Evolutionary conservation across 495 filamentous ascomycete species (phyloP), one percentile per base, ranked within the genome.

Genomic region (Penicillium goetzii): DNA sequence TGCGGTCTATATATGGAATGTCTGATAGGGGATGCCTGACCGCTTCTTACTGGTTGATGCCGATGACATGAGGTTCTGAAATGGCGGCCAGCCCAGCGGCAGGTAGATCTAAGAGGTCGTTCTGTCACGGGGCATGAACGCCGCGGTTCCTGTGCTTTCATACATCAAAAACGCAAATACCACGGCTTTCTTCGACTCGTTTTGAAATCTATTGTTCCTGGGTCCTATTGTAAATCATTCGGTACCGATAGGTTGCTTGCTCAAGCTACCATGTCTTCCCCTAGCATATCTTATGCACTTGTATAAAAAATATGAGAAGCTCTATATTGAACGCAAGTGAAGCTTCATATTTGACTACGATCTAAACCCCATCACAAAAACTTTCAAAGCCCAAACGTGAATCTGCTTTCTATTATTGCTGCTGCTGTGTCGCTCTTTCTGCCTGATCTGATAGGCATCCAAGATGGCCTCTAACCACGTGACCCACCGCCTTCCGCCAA

Each of bases 401-500:
- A 45, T 11, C 7, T 45, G 14, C 41, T 8, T 19, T 19, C 38
- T 43, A 19, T 14, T 8, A 15, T 32, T 12, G 14, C 14, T 6
- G 50, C 25, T 5, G 26, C 25, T 15, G 1, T 50, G 21, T 4
- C 10, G 11, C 25, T 21, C 7, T 15, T 33, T 21, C 32, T 34
- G 30, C 52, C 52, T 34, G 52, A 55, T 33, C 30, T 36, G 7
- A 11, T 12, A 43, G 38, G 34, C 34, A n/a, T 4, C 15, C 5
- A 57, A n/a, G 36, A 40, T 34, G n/a, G 34, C 10, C 36, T 41
- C 9, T 21, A 10, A n/a, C 7, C 68, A 73, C 64, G 64, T 73
- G 68, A 71, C n/a, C 55, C 10, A 41, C 45, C 56, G 21, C 61
- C 41, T 45, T 56, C 68, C 62, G 68, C 49, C 26, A 67, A 68